phyloP scores from a whole-genome alignment of 441 rosid species.

The Euphorbia celastroides region DNA sequence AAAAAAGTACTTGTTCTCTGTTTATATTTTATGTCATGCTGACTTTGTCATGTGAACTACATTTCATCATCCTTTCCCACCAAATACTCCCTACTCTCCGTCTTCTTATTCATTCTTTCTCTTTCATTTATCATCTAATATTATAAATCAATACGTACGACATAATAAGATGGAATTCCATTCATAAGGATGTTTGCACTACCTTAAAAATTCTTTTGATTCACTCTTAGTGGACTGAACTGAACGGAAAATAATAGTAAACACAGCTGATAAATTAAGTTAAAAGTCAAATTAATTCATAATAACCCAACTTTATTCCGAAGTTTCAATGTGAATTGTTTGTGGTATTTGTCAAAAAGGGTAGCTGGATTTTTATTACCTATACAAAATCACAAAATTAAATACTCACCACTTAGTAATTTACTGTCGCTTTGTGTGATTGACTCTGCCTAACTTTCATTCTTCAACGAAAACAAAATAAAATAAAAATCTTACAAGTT shows the following conservation, averaged over 20 bases:
- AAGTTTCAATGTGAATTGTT: slow-evolving; percentile 17
- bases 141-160: too few species aligned
- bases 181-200: too few species aligned
- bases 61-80: neutral
- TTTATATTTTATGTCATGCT: neutral
- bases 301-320: neutral
- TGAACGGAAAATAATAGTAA: too few species aligned
- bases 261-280: too few species aligned
- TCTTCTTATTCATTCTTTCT: too few species aligned
- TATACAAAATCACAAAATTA: neutral
- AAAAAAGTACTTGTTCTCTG: too few species aligned
- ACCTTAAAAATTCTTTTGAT: too few species aligned
- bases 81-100: too few species aligned
- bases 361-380: neutral
- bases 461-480: neutral
- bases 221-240: too few species aligned
- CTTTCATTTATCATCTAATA: too few species aligned
- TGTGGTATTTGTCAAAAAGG: slow-evolving; percentile 15
- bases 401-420: neutral
- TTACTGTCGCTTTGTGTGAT: neutral
- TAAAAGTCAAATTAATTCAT: too few species aligned
- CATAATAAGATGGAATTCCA: too few species aligned
- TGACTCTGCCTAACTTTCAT: slow-evolving; percentile 16
- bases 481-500: slow-evolving; percentile 13
- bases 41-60: neutral